Conservation (phyloP, 345 rosid species). For the Syzygium aqueum region DNA sequence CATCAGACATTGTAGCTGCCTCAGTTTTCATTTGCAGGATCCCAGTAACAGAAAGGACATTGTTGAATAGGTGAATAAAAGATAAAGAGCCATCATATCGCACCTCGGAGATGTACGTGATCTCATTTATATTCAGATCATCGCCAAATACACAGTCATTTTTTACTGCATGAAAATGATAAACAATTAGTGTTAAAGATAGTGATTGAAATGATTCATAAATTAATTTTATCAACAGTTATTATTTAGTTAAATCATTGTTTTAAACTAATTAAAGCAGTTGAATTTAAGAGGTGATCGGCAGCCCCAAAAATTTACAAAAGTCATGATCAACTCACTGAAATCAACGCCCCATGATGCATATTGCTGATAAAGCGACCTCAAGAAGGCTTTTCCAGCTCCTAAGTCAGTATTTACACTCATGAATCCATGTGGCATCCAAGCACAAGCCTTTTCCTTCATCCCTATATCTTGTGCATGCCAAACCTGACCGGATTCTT, state of each 20-base stretch:
- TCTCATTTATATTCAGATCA: conserved; percentile 68
- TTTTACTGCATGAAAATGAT: conserved; percentile 42
- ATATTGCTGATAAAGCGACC: conserved; percentile 73
- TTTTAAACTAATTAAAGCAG: background rate
- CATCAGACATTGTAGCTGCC: background rate
- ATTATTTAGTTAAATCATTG: background rate
- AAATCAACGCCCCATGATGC: conserved; percentile 97
- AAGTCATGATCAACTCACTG: conserved; percentile 28
- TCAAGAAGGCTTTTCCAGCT: conserved; percentile 85
- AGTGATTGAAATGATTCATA: background rate
- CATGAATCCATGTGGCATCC: conserved; percentile 95
- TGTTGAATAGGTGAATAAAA: background rate
- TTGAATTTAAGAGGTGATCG: background rate
- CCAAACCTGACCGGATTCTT: conserved; percentile 55
- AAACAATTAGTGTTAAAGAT: background rate
- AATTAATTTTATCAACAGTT: background rate
- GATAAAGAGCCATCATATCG: background rate
- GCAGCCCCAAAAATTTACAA: background rate
- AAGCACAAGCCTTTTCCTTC: conserved; percentile 75
- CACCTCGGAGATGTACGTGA: conserved; percentile 67
- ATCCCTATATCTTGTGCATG: conserved; percentile 71
- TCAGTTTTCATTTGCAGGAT: background rate
- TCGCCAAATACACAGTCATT: conserved; percentile 82
- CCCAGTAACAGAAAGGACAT: background rate
- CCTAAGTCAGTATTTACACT: conserved; percentile 60